Evolutionary conservation across 768 basidiomycete species (phyloP).

Genomic region (Podaxis mareebaensis): DNA sequence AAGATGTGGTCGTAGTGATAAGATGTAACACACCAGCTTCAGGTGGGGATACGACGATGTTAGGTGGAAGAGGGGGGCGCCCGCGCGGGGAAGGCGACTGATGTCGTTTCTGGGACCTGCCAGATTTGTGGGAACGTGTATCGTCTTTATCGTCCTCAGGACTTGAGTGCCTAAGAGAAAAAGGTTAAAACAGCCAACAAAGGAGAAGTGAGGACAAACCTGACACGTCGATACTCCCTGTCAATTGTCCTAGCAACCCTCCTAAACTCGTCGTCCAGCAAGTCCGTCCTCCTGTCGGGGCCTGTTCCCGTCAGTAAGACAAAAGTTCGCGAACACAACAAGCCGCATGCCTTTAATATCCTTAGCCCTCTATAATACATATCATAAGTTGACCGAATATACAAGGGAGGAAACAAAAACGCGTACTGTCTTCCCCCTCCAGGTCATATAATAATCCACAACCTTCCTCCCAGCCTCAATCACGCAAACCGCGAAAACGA

Average conservation of each 20-base stretch:
- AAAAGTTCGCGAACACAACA: neutral
- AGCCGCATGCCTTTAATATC: constrained; percentile 24
- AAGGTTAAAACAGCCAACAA: neutral
- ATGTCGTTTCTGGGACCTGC: constrained; percentile 8
- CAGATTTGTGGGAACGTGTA: constrained; percentile 9
- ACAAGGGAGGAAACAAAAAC: constrained; percentile 8
- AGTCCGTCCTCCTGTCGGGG: constrained; percentile 29
- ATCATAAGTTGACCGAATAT: neutral
- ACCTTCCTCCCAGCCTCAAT: constrained; percentile 39
- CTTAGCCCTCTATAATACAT: constrained; percentile 21
- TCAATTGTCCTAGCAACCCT: constrained; percentile 42
- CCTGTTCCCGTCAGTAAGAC: neutral
- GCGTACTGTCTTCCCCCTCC: constrained; percentile 43
- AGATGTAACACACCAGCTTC: constrained; percentile 6
- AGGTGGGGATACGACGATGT: constrained; percentile 13
- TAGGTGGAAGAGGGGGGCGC: constrained; percentile 8
- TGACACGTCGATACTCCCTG: constrained; percentile 39
- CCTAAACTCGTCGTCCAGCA: constrained; percentile 45
- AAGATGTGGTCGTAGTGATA: neutral
- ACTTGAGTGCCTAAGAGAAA: constrained; percentile 6
- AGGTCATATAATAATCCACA: constrained; percentile 54
- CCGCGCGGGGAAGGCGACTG: constrained; percentile 10
- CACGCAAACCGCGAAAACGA: constrained; percentile 48
- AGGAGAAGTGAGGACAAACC: constrained; percentile 27
- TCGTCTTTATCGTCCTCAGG: constrained; percentile 4